Conservation (phyloP, 805 yeast species). For the Priceomyces medius region DNA sequence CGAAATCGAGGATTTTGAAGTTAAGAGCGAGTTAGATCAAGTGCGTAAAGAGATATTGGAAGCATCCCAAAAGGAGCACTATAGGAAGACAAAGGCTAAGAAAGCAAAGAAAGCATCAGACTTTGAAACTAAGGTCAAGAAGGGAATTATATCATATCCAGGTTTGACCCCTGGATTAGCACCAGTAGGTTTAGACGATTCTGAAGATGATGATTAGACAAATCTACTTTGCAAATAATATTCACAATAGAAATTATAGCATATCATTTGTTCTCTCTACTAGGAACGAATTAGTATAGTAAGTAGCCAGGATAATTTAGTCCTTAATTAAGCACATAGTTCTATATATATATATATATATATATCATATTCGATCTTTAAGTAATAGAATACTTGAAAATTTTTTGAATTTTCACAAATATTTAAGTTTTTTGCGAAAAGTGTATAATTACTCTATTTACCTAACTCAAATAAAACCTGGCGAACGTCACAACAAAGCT, state of each 20-base stretch:
- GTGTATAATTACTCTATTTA: slow-evolving; percentile 1
- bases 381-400: too few species aligned
- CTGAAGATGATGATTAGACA: slow-evolving; percentile 19
- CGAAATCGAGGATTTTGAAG: slow-evolving; percentile 31
- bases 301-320: neutral
- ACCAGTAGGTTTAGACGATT: slow-evolving; percentile 66
- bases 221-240: neutral
- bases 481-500: slow-evolving; percentile 73
- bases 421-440: too few species aligned
- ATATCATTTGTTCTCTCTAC: slow-evolving; percentile 1
- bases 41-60: slow-evolving; percentile 27
- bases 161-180: slow-evolving; percentile 87
- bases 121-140: slow-evolving; percentile 39
- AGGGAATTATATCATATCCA: slow-evolving; percentile 47
- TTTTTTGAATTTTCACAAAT: too few species aligned
- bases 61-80: slow-evolving; percentile 19
- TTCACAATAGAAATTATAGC: neutral
- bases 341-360: slow-evolving; percentile 2
- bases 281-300: neutral
- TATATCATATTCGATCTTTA: too few species aligned
- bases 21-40: slow-evolving; percentile 29
- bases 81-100: slow-evolving; percentile 20
- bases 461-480: slow-evolving; percentile 65
- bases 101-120: slow-evolving; percentile 23
- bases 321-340: neutral